Percentiles rank a stretch among this genome's conserved stretches.
These are phyloP conservation scores for Pilaira anomala DNA, from an alignment of 192 early-diverging fungal species.

Conservation along the genomic window DNA sequence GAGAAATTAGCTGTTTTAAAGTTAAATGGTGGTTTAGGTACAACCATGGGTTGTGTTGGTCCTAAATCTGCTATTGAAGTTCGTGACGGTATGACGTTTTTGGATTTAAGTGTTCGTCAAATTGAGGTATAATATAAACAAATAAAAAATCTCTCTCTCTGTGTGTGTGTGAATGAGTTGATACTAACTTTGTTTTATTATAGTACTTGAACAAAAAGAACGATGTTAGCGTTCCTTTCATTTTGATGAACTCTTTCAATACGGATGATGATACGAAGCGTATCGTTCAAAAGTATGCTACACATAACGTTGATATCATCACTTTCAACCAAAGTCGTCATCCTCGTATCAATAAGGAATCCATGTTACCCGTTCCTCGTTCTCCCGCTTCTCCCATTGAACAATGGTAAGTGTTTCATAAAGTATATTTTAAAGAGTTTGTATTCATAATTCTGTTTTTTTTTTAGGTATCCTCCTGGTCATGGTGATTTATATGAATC, in stretches of 20 bases:
- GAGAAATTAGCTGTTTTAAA: conserved; percentile 97
- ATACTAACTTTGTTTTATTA: not conserved
- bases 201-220: conserved; percentile 87
- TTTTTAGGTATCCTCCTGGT: conserved; percentile 88
- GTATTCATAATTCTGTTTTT: conserved; percentile 14
- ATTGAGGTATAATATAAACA: conserved; percentile 70
- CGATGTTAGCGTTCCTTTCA: conserved; percentile 90
- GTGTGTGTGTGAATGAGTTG: not conserved
- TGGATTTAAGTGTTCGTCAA: conserved; percentile 97
- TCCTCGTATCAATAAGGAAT: conserved; percentile 92
- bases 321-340: conserved; percentile 98
- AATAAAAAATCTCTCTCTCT: no score
- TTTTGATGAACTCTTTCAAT: conserved; percentile 99
- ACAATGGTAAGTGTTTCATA: conserved; percentile 48
- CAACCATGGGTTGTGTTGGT: conserved; percentile 98
- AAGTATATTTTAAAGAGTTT: not conserved
- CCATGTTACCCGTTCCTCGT: conserved; percentile 79
- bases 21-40: conserved; percentile 97
- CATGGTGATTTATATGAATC: conserved; percentile 98
- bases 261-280: conserved; percentile 97
- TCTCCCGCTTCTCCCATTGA: conserved; percentile 60
- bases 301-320: conserved; percentile 87
- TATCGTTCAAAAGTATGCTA: conserved; percentile 97
- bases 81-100: conserved; percentile 95
- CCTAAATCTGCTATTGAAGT: conserved; percentile 99